Conservation (phyloP, 169 alveolate genomes). For the Amoebophrya sp. region DNA sequence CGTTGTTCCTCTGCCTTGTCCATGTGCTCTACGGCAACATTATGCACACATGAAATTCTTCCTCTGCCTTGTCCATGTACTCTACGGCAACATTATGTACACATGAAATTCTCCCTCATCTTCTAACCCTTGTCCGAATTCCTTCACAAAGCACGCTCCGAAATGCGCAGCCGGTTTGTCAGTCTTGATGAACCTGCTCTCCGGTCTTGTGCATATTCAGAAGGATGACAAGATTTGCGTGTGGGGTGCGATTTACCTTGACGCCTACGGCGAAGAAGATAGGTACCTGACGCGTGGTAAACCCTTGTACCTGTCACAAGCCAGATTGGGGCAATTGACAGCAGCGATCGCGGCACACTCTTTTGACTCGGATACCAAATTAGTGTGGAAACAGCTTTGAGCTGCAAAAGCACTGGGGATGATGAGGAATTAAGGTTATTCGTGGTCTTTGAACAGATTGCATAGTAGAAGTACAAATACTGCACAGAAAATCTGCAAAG, state of each 20-base stretch:
- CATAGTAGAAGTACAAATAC: neutral
- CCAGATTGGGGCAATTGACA: neutral
- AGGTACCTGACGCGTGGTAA: neutral
- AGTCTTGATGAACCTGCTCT: neutral
- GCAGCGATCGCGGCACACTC: neutral
- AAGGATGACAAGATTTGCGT: neutral
- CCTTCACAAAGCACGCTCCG: conserved; percentile 3
- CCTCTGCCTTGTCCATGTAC: no score
- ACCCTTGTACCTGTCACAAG: neutral
- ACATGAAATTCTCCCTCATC: no score
- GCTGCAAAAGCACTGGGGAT: neutral
- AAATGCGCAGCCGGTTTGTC: neutral
- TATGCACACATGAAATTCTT: no score
- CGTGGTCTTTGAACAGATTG: no score
- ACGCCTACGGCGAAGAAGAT: conserved; percentile 26
- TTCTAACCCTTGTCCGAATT: neutral
- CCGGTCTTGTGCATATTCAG: neutral
- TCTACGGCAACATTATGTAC: no score
- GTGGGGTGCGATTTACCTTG: conserved; percentile 13
- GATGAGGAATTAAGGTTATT: no score
- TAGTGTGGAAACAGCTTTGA: neutral
- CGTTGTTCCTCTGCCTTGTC: no score
- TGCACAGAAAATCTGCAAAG: neutral
- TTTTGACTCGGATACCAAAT: neutral
- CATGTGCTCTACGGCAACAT: no score